These are phyloP conservation scores for Fonsecaea nubica DNA, from an alignment of 2,329 filamentous ascomycete species.

Conservation along the genomic window DNA sequence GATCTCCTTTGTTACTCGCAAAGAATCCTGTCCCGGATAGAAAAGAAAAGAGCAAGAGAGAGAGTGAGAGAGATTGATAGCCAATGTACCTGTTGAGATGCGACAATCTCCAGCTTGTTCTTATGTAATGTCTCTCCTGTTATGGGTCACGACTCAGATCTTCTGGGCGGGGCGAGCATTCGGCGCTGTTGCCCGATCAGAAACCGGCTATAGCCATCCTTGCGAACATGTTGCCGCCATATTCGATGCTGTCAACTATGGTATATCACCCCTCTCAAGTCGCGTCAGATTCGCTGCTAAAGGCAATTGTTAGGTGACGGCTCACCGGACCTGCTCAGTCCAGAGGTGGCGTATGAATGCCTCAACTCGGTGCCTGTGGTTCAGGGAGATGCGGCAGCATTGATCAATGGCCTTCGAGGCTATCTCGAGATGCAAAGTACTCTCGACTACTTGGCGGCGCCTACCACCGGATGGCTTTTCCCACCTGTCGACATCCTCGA, in stretches of 20 bases:
- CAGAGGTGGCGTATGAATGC: slow-evolving; percentile 46
- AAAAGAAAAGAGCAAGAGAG: background rate
- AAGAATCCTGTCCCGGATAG: too few species aligned
- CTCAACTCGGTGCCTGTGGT: slow-evolving; percentile 11
- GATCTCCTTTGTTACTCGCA: too few species aligned
- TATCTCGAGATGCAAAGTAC: slow-evolving; percentile 58
- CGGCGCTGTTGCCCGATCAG: background rate
- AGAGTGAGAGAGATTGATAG: too few species aligned
- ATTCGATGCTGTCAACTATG: background rate
- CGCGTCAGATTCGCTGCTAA: background rate
- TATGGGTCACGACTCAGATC: background rate
- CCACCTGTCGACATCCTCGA: slow-evolving; percentile 57
- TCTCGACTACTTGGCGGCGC: slow-evolving; percentile 56
- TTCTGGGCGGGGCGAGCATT: background rate
- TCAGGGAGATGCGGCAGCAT: slow-evolving; percentile 3
- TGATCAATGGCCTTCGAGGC: slow-evolving; percentile 34
- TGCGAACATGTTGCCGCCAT: background rate
- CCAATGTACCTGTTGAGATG: background rate
- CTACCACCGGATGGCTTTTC: slow-evolving; percentile 58
- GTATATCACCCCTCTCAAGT: background rate
- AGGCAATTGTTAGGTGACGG: background rate
- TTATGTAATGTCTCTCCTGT: background rate
- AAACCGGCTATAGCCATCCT: background rate
- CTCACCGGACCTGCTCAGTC: background rate
- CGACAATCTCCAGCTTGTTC: background rate